Percentiles rank a stretch among this genome's conserved stretches.
phyloP scores from a whole-genome alignment of 441 rosid species.

The Cnidoscolus chayamansa region DNA sequence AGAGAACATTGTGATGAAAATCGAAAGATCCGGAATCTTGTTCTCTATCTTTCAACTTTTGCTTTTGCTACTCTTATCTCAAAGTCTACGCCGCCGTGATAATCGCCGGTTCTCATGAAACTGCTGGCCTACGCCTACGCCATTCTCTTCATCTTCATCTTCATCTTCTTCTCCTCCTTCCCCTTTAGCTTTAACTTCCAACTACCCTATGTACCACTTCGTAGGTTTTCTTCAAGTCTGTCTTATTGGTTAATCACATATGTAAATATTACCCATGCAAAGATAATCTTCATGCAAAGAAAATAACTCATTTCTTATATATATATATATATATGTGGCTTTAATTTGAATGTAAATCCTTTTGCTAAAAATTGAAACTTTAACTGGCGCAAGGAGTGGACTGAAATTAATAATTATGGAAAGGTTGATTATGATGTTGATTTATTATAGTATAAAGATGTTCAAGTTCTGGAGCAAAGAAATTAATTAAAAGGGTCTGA shows the following conservation, averaged over 20 bases:
- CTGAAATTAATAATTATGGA: background rate
- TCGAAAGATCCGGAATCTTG: conserved; percentile 38
- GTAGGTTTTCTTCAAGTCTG: conserved; percentile 10
- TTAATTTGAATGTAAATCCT: too few species aligned
- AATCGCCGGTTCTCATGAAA: conserved; percentile 52
- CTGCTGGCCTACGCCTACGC: conserved; percentile 18
- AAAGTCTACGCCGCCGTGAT: conserved; percentile 53
- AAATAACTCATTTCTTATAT: too few species aligned
- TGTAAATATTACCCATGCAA: background rate
- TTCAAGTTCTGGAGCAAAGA: background rate
- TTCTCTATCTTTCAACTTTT: conserved; percentile 17
- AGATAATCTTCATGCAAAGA: background rate
- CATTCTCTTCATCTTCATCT: background rate
- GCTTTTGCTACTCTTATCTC: conserved; percentile 21
- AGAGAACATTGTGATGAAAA: background rate
- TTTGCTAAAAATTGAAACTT: background rate
- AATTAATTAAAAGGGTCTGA: background rate
- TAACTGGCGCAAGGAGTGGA: background rate
- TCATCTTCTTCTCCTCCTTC: conserved; percentile 5
- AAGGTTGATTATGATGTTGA: conserved; percentile 4
- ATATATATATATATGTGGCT: too few species aligned
- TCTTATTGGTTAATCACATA: background rate
- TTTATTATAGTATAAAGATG: background rate
- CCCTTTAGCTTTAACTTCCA: conserved; percentile 16
- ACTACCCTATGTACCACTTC: conserved; percentile 2